These are phyloP conservation scores for Prunus mongolica DNA, from an alignment of 306 rosid genomes.

Conservation along the genomic window DNA sequence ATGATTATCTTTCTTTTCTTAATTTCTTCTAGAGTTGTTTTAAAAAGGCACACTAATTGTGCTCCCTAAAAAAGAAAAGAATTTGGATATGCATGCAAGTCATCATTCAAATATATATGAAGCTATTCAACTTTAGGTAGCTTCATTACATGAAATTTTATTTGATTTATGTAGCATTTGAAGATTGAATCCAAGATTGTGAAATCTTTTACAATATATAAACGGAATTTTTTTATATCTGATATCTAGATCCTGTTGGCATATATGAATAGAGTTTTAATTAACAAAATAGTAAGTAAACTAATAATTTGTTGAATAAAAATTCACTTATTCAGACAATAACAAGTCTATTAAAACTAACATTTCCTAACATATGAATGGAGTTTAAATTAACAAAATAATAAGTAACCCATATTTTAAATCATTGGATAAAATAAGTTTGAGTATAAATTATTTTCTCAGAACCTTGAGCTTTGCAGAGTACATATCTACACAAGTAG, in stretches of 20 bases:
- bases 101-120: slow-evolving; percentile 8
- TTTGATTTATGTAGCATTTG: slow-evolving; percentile 7
- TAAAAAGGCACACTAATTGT: slow-evolving; percentile 11
- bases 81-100: neutral
- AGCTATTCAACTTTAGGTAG: neutral
- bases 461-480: too few relatives aligned
- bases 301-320: neutral
- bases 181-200: slow-evolving; percentile 23
- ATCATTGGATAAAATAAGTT: neutral
- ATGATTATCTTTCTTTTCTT: slow-evolving; percentile 1
- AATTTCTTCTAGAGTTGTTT: slow-evolving; percentile 4
- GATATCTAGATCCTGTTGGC: too few relatives aligned
- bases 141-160: slow-evolving; percentile 1
- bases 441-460: too few relatives aligned
- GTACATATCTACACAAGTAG: neutral
- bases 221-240: neutral
- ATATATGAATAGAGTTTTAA: too few relatives aligned
- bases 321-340: neutral
- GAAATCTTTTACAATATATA: slow-evolving; percentile 7
- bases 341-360: too few relatives aligned
- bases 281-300: neutral
- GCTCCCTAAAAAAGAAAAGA: neutral
- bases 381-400: neutral
- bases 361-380: too few relatives aligned
- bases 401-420: neutral